Conservation (phyloP, 257 asterid species). For the Rauvolfia tetraphylla region DNA sequence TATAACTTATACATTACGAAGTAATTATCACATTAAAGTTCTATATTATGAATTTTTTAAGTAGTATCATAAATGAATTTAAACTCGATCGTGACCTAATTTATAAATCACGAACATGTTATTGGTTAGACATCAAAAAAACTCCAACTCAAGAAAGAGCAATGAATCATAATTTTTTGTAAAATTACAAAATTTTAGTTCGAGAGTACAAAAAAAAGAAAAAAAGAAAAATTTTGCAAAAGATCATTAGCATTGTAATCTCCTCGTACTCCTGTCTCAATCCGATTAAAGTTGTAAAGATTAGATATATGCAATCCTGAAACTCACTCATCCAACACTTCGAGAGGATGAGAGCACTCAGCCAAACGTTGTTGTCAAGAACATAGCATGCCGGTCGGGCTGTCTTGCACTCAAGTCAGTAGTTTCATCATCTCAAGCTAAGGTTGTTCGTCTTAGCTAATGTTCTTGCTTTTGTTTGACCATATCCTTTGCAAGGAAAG, state of each 20-base stretch:
- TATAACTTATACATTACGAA: no score
- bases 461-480: conserved; percentile 2
- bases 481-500: neutral
- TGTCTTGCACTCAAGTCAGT: conserved; percentile 27
- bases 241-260: neutral
- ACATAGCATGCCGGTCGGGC: conserved; percentile 20
- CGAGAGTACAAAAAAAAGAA: neutral
- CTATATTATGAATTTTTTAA: no score
- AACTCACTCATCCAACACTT: conserved; percentile 3
- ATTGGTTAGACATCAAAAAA: no score
- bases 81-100: no score
- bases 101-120: no score
- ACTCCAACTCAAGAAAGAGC: no score
- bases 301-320: neutral
- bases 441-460: neutral
- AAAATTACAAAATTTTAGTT: no score
- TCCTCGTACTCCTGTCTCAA: conserved; percentile 13
- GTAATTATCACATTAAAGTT: no score
- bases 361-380: conserved; percentile 1
- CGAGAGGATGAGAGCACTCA: neutral
- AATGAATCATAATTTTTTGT: no score
- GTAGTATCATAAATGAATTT: no score
- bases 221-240: neutral
- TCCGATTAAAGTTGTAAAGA: conserved; percentile 19
- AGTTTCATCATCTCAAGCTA: neutral